Evolutionary conservation across 345 rosid genomes (phyloP), one percentile per base, ranked within the genome.

Genomic region (Pelargonium nanum): DNA sequence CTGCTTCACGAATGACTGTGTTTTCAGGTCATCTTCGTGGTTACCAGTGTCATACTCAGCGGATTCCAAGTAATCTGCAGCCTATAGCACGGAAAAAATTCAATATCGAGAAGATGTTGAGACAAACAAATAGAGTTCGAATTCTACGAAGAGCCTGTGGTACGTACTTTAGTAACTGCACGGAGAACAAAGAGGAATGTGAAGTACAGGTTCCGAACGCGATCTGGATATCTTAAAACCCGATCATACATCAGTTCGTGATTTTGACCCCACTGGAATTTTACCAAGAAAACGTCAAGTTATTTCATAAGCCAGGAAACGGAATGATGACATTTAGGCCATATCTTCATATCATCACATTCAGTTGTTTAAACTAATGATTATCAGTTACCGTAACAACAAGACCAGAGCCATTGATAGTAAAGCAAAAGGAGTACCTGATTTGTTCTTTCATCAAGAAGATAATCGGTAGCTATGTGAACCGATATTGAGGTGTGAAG

Each of bases 241-340:
- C 95, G 90, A 63, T 89, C 84, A 72, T 88, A 80, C 83, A 93
- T 54, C 85, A 93, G 64, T 4, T 77, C 69, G 56, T 80, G 83
- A 85, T 93, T 93, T 71, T 76, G 87, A 69, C 97, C 97, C 99
- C 99, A 92, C 99, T 93, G 96, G 60, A 40, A 40, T 6, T 40
- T 28, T 40, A 40, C 2, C 15, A 15, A 12, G 48, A 40, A 40
- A 40, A 40, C 15, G 13, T 40, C 48, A 10, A 17, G n/a, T n/a
- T n/a, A n/a, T n/a, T n/a, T n/a, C n/a, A n/a, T n/a, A n/a, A n/a
- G n/a, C n/a, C n/a, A n/a, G n/a, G n/a, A n/a, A n/a, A n/a, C n/a
- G n/a, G n/a, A n/a, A n/a, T n/a, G n/a, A n/a, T n/a, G n/a, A n/a
- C n/a, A n/a, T n/a, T n/a, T n/a, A n/a, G n/a, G n/a, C n/a, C n/a